A percentile compares a stretch with the other conserved stretches of the same genome.
phyloP scores from a whole-genome alignment of 78 protist species.

The Trichosphaerium sp. region DNA sequence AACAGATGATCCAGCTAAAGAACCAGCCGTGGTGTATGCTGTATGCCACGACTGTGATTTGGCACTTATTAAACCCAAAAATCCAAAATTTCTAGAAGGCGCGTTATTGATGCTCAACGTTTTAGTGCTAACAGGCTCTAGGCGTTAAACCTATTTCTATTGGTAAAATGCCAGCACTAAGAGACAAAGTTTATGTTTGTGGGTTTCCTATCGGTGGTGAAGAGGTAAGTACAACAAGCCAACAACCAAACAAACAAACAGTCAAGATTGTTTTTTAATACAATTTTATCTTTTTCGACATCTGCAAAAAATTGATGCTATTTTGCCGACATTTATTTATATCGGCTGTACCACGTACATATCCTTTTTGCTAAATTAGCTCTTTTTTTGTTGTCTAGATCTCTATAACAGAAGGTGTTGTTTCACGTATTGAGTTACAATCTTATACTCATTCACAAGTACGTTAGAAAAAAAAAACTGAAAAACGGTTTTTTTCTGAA shows the following conservation, averaged over 20 bases:
- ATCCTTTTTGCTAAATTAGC: no score
- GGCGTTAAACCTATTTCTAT: background rate
- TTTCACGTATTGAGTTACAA: background rate
- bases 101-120: background rate
- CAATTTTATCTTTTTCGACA: no score
- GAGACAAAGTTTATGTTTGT: background rate
- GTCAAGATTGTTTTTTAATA: no score
- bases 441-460: background rate
- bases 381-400: no score
- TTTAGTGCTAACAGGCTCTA: background rate
- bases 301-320: no score
- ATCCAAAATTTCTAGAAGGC: no score
- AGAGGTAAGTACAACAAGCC: no score
- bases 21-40: background rate
- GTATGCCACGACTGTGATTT: background rate
- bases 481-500: no score
- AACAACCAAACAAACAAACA: no score
- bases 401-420: constrained; percentile 6
- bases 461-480: no score
- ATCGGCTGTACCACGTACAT: no score
- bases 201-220: constrained; percentile 3
- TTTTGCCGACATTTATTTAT: no score
- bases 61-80: background rate
- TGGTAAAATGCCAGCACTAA: background rate
- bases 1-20: background rate